Conservation (phyloP, 2,329 filamentous ascomycete genomes). For the Corynespora cassiicola region DNA sequence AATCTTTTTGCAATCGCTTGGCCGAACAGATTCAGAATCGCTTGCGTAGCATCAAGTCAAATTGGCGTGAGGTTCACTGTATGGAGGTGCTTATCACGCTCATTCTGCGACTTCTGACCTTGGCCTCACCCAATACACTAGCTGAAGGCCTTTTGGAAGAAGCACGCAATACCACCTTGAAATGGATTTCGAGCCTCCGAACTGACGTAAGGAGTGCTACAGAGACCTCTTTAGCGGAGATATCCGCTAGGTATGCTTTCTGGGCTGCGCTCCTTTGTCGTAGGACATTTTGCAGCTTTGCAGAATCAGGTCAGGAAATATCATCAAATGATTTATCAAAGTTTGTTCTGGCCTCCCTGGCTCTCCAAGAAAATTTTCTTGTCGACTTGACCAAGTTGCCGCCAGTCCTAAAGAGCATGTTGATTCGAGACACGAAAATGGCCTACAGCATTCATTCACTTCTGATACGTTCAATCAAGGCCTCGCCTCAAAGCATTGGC, state of each 20-base stretch:
- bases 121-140: slow-evolving; percentile 28
- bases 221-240: slow-evolving; percentile 46
- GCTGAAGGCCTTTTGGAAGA: slow-evolving; percentile 42
- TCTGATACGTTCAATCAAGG: slow-evolving; percentile 44
- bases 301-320: slow-evolving; percentile 11
- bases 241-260: slow-evolving; percentile 55
- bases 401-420: slow-evolving; percentile 36
- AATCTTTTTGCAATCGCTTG: slow-evolving; percentile 55
- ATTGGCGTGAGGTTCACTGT: slow-evolving; percentile 63
- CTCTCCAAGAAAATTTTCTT: slow-evolving; percentile 55
- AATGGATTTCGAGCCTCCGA: slow-evolving; percentile 59
- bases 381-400: slow-evolving; percentile 44
- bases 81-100: slow-evolving; percentile 65
- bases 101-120: slow-evolving; percentile 45
- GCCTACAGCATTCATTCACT: slow-evolving; percentile 43
- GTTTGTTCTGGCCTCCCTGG: slow-evolving; percentile 48
- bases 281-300: slow-evolving; percentile 51
- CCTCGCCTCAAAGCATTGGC: slow-evolving; percentile 32
- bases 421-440: slow-evolving; percentile 58
- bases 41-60: slow-evolving; percentile 54
- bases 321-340: slow-evolving; percentile 17
- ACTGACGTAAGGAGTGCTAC: slow-evolving; percentile 52
- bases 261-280: slow-evolving; percentile 63
- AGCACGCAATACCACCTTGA: slow-evolving; percentile 51
- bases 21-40: slow-evolving; percentile 53